Conservation (phyloP, 2,329 filamentous ascomycete genomes). For the Penicillium griseofulvum region DNA sequence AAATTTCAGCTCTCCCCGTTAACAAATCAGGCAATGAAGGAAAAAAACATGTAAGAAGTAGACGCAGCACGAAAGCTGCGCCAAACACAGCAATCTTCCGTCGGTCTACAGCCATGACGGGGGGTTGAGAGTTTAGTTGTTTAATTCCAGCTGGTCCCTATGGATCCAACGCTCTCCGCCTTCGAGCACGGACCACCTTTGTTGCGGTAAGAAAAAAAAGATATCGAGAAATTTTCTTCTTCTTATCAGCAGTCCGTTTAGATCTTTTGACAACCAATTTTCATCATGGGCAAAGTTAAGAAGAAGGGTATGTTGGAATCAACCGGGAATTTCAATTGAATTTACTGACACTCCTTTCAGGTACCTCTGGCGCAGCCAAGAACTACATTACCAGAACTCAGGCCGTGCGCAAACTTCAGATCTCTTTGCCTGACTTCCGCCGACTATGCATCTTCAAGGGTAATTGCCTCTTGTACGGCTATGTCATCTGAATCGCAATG, state of each 20-base stretch:
- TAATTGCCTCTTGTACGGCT: conserved; percentile 23
- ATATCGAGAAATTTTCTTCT: conserved; percentile 39
- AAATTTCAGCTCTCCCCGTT: conserved; percentile 90
- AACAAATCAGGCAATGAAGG: conserved; percentile 80
- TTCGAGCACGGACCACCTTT: conserved; percentile 34
- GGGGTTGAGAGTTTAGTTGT: conserved; percentile 8
- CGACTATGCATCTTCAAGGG: conserved; percentile 99
- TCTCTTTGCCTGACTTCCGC: conserved; percentile 94
- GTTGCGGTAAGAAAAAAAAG: conserved; percentile 32
- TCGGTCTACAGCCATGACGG: conserved; percentile 53
- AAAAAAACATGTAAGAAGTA: conserved; percentile 77
- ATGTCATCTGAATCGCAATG: not conserved
- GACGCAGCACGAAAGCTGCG: conserved; percentile 72
- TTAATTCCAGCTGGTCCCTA: conserved; percentile 10
- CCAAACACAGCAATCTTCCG: conserved; percentile 68
- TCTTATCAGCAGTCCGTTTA: conserved; percentile 33
- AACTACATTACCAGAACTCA: conserved; percentile 98
- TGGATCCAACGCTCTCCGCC: conserved; percentile 15
- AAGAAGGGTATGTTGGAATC: conserved; percentile 68
- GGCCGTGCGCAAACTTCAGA: conserved; percentile 95
- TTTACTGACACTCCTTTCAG: conserved; percentile 39
- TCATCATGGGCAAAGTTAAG: conserved; percentile 72
- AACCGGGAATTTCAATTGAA: not conserved
- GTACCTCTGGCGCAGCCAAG: conserved; percentile 86
- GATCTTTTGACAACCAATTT: conserved; percentile 19